Conservation (phyloP, 1,139 yeast species). For the Geotrichum restrictum region DNA sequence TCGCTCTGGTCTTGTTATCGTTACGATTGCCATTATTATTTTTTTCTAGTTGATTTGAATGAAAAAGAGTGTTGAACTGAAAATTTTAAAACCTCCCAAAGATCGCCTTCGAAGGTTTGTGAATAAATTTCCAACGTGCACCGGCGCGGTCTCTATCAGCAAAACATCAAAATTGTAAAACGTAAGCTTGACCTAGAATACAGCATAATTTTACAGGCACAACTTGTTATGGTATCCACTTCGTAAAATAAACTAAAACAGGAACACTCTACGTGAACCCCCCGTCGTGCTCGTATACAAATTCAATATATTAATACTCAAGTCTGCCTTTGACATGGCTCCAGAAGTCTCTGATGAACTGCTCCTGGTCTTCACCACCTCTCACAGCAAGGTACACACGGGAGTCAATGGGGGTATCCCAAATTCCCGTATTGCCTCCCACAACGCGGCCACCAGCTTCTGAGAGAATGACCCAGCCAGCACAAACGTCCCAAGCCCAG, state of each 20-base stretch:
- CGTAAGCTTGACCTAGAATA: no score
- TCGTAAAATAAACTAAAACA: no score
- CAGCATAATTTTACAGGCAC: no score
- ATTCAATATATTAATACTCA: constrained; percentile 39
- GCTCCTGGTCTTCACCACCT: constrained; percentile 47
- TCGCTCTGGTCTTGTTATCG: constrained; percentile 25
- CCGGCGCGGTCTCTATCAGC: no score
- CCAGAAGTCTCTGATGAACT: constrained; percentile 50
- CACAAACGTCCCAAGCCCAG: constrained; percentile 63
- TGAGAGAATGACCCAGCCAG: constrained; percentile 56
- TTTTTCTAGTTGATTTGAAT: neutral
- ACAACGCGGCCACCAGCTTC: constrained; percentile 58
- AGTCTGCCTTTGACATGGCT: constrained; percentile 45
- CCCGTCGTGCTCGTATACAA: no score
- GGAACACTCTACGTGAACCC: no score
- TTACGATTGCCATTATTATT: constrained; percentile 25
- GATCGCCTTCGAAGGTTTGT: neutral
- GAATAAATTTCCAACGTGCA: no score
- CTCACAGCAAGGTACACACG: constrained; percentile 54
- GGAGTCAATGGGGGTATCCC: constrained; percentile 48
- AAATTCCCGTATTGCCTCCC: constrained; percentile 49
- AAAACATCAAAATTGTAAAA: no score
- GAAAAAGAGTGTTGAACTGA: neutral
- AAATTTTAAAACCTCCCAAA: constrained; percentile 1
- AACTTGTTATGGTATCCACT: no score